Evolutionary conservation across 148 eudicot genomes (phyloP), one percentile per base, ranked within the genome.

Genomic region (Camellia granthamiana): DNA sequence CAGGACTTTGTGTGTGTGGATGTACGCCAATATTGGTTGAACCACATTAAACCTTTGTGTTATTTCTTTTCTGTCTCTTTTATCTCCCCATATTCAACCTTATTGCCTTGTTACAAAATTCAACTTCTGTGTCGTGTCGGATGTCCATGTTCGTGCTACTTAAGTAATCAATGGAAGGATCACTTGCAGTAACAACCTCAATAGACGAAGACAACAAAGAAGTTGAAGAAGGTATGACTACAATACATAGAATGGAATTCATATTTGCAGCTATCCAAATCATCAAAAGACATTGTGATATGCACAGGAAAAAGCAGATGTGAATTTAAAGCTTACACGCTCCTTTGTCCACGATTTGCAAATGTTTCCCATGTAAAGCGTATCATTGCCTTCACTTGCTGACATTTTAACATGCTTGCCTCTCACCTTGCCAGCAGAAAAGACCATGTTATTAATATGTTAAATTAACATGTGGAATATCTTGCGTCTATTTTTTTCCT

Each of bases 311-410:
- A 41, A 73, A 15, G 38, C 8, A 5, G 64, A 66, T 56, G 61
- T 69, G 62, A 54, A 21, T 15, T 15, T 12, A 69, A 56, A 60
- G 63, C 85, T 83, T 85, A 85, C 88, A 44, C 6, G 80, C 41
- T 77, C 81, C 69, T 85, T 72, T 52, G 78, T 79, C 88, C 88
- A 85, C 54, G 61, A 46, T 74, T 74, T 85, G 83, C 88, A 85
- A 49, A 85, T 85, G 62, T 85, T 85, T 44, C 88, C 85, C 78
- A 85, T 14, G 75, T 63, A 85, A 60, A 85, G 88, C 14, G 85
- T 79, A 63, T 76, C 78, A 38, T 80, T 82, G 83, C 65, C 82
- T 69, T 79, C 74, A 78, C 88, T 85, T 9, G 59, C 77, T 38
- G 85, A 79, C 44, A 85, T 70, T 44, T 54, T 79, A 51, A 52